Conservation (phyloP, 768 basidiomycete species). For the Cubamyces sp. region DNA sequence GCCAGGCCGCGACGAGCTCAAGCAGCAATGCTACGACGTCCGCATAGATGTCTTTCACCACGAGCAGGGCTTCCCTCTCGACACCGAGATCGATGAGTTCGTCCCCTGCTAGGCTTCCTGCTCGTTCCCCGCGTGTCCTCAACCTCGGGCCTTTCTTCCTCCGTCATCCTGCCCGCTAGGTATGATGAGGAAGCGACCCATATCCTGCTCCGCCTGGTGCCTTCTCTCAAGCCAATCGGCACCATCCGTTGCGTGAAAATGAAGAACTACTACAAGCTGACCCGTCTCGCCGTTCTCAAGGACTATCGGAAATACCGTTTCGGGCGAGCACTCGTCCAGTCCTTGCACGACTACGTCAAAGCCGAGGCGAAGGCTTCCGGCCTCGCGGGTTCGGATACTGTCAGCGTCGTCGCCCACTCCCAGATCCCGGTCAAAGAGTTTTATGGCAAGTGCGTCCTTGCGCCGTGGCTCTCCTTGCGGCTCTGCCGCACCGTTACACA, state of each 20-base stretch:
- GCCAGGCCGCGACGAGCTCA: slow-evolving; percentile 46
- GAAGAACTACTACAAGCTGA: slow-evolving; percentile 67
- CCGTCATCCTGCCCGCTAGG: slow-evolving; percentile 40
- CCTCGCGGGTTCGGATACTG: slow-evolving; percentile 31
- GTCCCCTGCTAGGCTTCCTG: slow-evolving; percentile 32
- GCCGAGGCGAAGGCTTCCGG: slow-evolving; percentile 43
- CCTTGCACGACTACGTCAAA: slow-evolving; percentile 62
- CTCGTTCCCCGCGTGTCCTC: slow-evolving; percentile 1
- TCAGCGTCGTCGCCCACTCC: slow-evolving; percentile 63
- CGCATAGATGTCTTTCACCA: slow-evolving; percentile 61
- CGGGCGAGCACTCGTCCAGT: slow-evolving; percentile 66
- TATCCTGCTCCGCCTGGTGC: slow-evolving; percentile 69
- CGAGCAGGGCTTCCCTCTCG: slow-evolving; percentile 74
- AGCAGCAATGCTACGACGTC: slow-evolving; percentile 69
- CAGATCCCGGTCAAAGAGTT: slow-evolving; percentile 74
- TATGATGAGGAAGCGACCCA: slow-evolving; percentile 68
- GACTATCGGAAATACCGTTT: slow-evolving; percentile 65
- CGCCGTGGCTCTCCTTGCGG: slow-evolving; percentile 18
- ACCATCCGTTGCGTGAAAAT: slow-evolving; percentile 60
- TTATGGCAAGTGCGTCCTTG: slow-evolving; percentile 68
- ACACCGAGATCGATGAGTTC: slow-evolving; percentile 77
- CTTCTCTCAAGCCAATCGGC: slow-evolving; percentile 65
- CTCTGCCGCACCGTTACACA: slow-evolving; percentile 16
- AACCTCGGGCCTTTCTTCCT: slow-evolving; percentile 15
- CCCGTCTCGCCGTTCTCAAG: slow-evolving; percentile 68